Evolutionary conservation across 1,284 basidiomycete species (phyloP), one percentile per base, ranked within the genome.

Genomic region (Rhodotorula sp.): DNA sequence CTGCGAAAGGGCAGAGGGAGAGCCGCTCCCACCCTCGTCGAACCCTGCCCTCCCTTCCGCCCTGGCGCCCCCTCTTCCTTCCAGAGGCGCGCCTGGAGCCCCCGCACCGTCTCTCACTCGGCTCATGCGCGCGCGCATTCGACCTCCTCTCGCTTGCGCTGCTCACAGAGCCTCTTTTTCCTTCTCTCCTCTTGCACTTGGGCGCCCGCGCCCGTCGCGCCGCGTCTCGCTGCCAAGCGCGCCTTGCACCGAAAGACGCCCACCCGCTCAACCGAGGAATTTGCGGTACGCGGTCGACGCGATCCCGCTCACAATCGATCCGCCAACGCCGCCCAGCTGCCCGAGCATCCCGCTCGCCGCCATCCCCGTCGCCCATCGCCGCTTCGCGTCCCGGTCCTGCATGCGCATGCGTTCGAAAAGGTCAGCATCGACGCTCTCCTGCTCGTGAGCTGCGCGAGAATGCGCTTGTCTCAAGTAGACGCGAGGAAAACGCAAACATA

Each of bases 381-480:
- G 76, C 72, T 79, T 79, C 27, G 78, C 75, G 61, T 77, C 76
- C 53, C 77, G 73, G 67, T 78, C 77, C 73, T 76, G 70, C 36
- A 10, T 10, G 44, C 21, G 48, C 9, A 8, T n/a, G n/a, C 4
- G 50, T 9, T n/a, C 15, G 13, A 1, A 1, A 19, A 32, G 36
- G 27, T 63, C 50, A 55, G 48, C 19, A 3, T 1, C 0, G 41
- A 48, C 37, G 27, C 34, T 41, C 12, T n/a, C 27, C 34, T 13
- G 48, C 0, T 39, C 27, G 50, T 39, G 21, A 17, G 13, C 5
- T 4, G 4, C 8, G 8, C 27, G 2, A 17, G 21, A 32, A 21
- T 0, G 36, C 19, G 9, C 27, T 17, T 13, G 25, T n/a, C n/a
- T n/a, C 10, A 3, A 41, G 15, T 17, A 2, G 17, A 27, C 22